Percentiles rank a stretch among this genome's conserved stretches.
These are phyloP conservation scores for Monosporozyma aerobia DNA, from an alignment of 805 yeast species.

Conservation along the genomic window DNA sequence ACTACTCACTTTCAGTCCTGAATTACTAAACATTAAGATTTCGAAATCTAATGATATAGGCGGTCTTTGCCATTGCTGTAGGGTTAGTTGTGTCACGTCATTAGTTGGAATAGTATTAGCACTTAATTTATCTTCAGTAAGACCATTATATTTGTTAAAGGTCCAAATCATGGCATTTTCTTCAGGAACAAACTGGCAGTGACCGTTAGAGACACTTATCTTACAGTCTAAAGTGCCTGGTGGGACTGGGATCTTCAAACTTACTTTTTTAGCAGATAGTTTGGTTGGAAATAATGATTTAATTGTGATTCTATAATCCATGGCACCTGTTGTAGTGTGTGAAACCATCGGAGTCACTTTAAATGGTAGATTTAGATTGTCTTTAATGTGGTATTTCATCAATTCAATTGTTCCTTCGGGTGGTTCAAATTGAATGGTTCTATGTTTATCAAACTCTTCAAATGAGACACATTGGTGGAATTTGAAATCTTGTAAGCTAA, in stretches of 20 bases:
- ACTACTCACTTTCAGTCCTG: conserved; percentile 67
- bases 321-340: conserved; percentile 29
- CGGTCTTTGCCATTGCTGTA: conserved; percentile 54
- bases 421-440: conserved; percentile 64
- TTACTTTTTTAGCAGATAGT: conserved; percentile 53
- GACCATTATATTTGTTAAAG: conserved; percentile 58
- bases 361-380: conserved; percentile 63
- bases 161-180: conserved; percentile 63
- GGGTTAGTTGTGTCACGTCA: conserved; percentile 13
- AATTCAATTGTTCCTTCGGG: conserved; percentile 85
- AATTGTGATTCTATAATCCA: conserved; percentile 52
- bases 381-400: conserved; percentile 58
- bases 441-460: conserved; percentile 53
- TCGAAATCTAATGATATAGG: conserved; percentile 65
- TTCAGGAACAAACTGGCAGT: conserved; percentile 57
- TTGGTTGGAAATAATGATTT: conserved; percentile 53
- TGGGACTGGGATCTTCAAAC: conserved; percentile 62
- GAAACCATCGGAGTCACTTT: conserved; percentile 48
- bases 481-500: conserved; percentile 48
- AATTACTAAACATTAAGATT: conserved; percentile 64
- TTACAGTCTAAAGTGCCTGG: conserved; percentile 43
- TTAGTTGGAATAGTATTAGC: conserved; percentile 40
- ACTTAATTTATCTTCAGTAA: conserved; percentile 50
- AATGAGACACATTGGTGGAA: conserved; percentile 83
- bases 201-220: conserved; percentile 47